These are phyloP conservation scores for Pseudogymnoascus sp. DNA, from an alignment of 2,329 filamentous ascomycete species.

Conservation along the genomic window DNA sequence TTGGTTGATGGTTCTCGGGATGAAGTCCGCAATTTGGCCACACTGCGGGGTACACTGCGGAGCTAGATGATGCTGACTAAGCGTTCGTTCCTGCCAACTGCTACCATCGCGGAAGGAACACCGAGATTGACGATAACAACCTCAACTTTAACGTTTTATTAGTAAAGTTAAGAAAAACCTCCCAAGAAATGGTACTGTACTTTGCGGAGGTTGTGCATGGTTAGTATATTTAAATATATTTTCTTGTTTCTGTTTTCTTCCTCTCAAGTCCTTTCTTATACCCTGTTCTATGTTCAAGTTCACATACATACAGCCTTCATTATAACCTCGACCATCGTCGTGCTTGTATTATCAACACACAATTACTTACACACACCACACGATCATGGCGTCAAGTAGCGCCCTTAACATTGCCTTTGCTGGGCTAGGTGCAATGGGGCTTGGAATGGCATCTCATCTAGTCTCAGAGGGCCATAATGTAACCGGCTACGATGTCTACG, in stretches of 20 bases:
- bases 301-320: neutral
- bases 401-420: slow-evolving; percentile 55
- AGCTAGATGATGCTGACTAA: neutral
- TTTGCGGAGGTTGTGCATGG: neutral
- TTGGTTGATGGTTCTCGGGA: neutral
- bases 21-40: neutral
- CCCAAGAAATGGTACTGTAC: neutral
- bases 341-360: neutral
- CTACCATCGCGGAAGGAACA: neutral
- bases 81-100: neutral
- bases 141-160: neutral
- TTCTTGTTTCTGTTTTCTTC: neutral
- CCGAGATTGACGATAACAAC: neutral
- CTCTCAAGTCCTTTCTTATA: neutral
- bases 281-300: neutral
- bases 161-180: neutral
- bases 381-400: slow-evolving; percentile 24
- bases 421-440: slow-evolving; percentile 74
- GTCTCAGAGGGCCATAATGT: slow-evolving; percentile 60
- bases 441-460: slow-evolving; percentile 72
- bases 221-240: neutral
- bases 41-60: neutral
- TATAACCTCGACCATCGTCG: neutral
- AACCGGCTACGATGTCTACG: slow-evolving; percentile 65
- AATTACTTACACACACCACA: neutral